Conservation (phyloP, 495 filamentous ascomycete genomes). For the Cercophora newfieldiana region DNA sequence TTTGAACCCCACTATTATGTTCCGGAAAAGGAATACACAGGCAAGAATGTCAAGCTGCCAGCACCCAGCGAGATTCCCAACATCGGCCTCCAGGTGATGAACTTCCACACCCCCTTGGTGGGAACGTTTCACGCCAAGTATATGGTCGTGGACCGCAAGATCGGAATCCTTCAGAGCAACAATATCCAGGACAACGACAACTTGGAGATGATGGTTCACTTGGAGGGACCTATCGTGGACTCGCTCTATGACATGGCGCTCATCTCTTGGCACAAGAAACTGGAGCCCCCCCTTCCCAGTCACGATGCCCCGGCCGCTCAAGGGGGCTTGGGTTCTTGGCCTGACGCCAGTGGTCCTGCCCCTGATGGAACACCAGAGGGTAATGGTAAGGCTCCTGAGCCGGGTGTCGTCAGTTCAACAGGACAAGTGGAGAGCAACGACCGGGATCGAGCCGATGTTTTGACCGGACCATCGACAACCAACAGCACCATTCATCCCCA, state of each 20-base stretch:
- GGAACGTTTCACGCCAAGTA: slow-evolving; percentile 80
- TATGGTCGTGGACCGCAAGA: slow-evolving; percentile 69
- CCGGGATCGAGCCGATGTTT: slow-evolving; percentile 17
- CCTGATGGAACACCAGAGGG: not conserved
- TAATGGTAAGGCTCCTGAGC: slow-evolving; percentile 11
- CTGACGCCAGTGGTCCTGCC: not conserved
- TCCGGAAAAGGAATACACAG: slow-evolving; percentile 55
- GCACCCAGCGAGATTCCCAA: slow-evolving; percentile 63
- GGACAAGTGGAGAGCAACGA: slow-evolving; percentile 12
- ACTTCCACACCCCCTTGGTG: slow-evolving; percentile 69
- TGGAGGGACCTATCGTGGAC: slow-evolving; percentile 77
- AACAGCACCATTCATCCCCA: slow-evolving; percentile 26
- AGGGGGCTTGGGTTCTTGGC: slow-evolving; percentile 12
- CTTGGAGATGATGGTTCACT: slow-evolving; percentile 74
- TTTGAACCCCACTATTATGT: slow-evolving; percentile 64
- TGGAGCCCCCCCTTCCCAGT: slow-evolving; percentile 63
- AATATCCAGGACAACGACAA: slow-evolving; percentile 81
- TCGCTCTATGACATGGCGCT: slow-evolving; percentile 70
- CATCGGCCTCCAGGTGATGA: slow-evolving; percentile 70
- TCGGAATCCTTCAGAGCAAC: slow-evolving; percentile 69
- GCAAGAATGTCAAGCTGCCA: slow-evolving; percentile 59
- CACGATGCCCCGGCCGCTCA: slow-evolving; percentile 50
- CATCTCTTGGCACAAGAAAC: slow-evolving; percentile 65
- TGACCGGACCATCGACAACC: slow-evolving; percentile 32
- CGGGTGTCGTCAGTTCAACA: slow-evolving; percentile 15